Conservation (phyloP, 257 asterid genomes). For the Ilex aquifolium region DNA sequence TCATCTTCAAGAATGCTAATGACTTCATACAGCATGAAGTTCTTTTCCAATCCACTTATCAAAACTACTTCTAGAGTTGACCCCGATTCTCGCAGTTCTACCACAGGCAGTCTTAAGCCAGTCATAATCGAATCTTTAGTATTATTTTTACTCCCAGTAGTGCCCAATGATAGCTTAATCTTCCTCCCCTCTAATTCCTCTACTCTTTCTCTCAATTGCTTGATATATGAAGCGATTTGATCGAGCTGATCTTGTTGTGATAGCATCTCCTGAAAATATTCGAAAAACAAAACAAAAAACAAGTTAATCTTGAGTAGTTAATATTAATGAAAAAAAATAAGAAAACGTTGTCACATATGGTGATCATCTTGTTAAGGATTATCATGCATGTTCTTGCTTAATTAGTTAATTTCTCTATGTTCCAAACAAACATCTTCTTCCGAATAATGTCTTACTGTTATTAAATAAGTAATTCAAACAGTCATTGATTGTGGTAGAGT, state of each 20-base stretch:
- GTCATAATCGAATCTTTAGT: background rate
- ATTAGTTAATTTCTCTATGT: no score
- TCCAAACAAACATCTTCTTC: no score
- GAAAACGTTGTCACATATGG: no score
- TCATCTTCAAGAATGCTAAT: conserved; percentile 29
- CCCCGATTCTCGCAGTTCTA: conserved; percentile 26
- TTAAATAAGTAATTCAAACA: no score
- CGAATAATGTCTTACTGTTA: no score
- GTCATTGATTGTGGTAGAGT: no score
- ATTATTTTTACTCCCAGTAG: background rate
- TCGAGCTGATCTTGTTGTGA: conserved; percentile 35
- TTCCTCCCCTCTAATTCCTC: conserved; percentile 28
- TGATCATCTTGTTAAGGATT: no score
- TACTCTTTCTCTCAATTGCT: conserved; percentile 17
- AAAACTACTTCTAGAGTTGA: conserved; percentile 36
- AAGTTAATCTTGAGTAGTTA: no score
- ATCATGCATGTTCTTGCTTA: no score
- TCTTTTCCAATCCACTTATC: conserved; percentile 18
- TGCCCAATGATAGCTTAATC: background rate
- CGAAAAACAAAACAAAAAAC: no score
- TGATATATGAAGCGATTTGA: conserved; percentile 28
- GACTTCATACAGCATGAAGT: conserved; percentile 17
- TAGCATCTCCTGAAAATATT: conserved; percentile 19
- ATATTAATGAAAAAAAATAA: no score
- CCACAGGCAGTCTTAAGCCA: conserved; percentile 7